Evolutionary conservation across 257 asterid genomes (phyloP).

Genomic region (Penstemon barbatus): DNA sequence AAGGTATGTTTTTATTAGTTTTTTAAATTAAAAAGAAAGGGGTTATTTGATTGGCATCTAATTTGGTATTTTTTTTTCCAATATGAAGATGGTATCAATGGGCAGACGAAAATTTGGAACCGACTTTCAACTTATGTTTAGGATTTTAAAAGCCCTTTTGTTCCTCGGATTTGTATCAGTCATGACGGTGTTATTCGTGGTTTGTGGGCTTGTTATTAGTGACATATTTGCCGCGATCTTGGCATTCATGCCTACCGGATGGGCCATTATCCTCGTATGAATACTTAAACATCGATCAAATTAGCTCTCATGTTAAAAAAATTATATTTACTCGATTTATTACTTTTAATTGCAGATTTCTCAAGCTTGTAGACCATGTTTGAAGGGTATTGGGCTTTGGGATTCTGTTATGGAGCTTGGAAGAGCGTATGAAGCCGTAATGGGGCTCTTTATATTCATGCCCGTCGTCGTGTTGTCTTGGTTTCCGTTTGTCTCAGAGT

Average conservation of each 20-base stretch:
- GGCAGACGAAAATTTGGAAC: constrained; percentile 95
- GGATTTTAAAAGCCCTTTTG: constrained; percentile 89
- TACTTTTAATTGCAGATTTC: constrained; percentile 48
- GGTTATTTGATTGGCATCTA: not conserved
- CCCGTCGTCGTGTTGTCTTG: constrained; percentile 84
- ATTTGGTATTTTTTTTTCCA: not conserved
- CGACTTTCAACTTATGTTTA: constrained; percentile 96
- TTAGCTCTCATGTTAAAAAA: not conserved
- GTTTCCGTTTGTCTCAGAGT: constrained; percentile 93
- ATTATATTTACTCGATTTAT: not conserved
- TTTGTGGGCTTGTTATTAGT: constrained; percentile 59
- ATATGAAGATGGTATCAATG: constrained; percentile 83
- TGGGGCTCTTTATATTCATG: constrained; percentile 80
- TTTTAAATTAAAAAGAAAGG: not conserved
- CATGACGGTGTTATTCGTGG: constrained; percentile 89
- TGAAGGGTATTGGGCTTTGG: constrained; percentile 76
- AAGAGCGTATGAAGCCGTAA: constrained; percentile 79
- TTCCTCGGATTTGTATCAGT: constrained; percentile 91
- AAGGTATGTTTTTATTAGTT: constrained; percentile 50
- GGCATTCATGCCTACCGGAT: constrained; percentile 98
- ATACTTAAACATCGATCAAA: not conserved
- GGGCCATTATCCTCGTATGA: constrained; percentile 91
- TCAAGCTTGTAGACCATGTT: constrained; percentile 74
- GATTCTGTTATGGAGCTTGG: constrained; percentile 87
- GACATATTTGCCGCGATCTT: constrained; percentile 85